Conservation (phyloP, 208 protist species). For the Trypanosoma vivax region DNA sequence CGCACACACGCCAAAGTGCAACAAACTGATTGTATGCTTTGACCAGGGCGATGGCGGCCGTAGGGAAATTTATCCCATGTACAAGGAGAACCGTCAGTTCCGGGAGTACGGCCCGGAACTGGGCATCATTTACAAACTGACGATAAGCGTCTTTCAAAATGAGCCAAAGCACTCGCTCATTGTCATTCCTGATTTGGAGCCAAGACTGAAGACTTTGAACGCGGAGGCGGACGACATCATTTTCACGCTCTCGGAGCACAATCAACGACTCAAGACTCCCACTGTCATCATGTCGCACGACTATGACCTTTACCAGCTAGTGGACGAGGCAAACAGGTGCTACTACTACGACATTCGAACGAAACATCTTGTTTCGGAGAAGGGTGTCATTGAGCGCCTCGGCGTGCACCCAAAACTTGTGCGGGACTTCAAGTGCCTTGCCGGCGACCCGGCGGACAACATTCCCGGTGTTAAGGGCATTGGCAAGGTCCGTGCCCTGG, state of each 20-base stretch:
- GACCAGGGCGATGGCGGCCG: slow-evolving; percentile 88
- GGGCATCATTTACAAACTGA: slow-evolving; percentile 66
- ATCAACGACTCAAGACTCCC: slow-evolving; percentile 64
- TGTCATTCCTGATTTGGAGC: slow-evolving; percentile 67
- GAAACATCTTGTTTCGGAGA: slow-evolving; percentile 82
- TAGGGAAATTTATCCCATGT: slow-evolving; percentile 58
- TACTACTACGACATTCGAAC: slow-evolving; percentile 87
- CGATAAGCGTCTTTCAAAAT: slow-evolving; percentile 70
- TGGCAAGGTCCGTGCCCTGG: slow-evolving; percentile 67
- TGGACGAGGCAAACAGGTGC: slow-evolving; percentile 61
- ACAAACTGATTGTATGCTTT: slow-evolving; percentile 85
- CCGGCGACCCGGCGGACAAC: slow-evolving; percentile 80
- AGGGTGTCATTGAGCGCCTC: slow-evolving; percentile 63
- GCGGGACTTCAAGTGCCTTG: slow-evolving; percentile 82
- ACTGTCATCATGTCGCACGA: slow-evolving; percentile 87
- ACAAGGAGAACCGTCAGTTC: slow-evolving; percentile 64
- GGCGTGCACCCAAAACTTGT: slow-evolving; percentile 81
- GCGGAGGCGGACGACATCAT: slow-evolving; percentile 91
- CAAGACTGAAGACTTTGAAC: slow-evolving; percentile 58
- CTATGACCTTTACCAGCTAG: slow-evolving; percentile 85
- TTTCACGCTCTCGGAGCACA: slow-evolving; percentile 63
- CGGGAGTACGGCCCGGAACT: slow-evolving; percentile 46
- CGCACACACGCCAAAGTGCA: slow-evolving; percentile 78
- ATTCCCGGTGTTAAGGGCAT: slow-evolving; percentile 85
- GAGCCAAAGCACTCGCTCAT: slow-evolving; percentile 63